Percentiles rank a stretch among this genome's conserved stretches.
phyloP scores from a whole-genome alignment of 495 filamentous ascomycete genomes.

The Monascus purpureus region DNA sequence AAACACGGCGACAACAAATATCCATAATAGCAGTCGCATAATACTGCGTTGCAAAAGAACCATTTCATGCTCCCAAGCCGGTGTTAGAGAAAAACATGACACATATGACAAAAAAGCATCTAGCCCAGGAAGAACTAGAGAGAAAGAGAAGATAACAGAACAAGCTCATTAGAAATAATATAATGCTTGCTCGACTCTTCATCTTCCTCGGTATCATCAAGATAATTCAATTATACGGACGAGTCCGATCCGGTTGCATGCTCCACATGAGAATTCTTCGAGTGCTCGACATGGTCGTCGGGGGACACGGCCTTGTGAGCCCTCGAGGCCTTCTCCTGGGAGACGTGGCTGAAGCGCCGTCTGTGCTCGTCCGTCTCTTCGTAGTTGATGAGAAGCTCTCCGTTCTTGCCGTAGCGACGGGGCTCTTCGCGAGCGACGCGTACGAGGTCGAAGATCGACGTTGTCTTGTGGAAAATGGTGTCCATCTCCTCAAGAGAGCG shows the following conservation, averaged over 20 bases:
- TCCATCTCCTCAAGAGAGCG: slow-evolving; percentile 68
- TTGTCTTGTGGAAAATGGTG: slow-evolving; percentile 49
- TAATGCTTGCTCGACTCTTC: background rate
- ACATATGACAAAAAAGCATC: too few species aligned
- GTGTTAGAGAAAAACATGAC: too few species aligned
- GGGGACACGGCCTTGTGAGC: background rate
- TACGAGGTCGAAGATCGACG: slow-evolving; percentile 40
- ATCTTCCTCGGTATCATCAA: background rate
- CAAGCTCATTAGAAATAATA: too few species aligned
- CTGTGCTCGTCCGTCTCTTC: slow-evolving; percentile 35
- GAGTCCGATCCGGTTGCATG: background rate
- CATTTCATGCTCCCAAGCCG: too few species aligned
- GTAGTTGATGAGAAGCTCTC: slow-evolving; percentile 48
- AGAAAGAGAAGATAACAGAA: too few species aligned
- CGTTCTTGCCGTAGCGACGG: slow-evolving; percentile 52
- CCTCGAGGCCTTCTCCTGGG: slow-evolving; percentile 4
- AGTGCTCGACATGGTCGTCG: background rate
- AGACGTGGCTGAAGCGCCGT: slow-evolving; percentile 14
- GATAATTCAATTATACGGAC: background rate
- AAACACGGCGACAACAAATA: too few species aligned
- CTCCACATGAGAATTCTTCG: background rate
- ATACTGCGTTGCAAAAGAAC: too few species aligned
- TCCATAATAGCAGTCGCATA: too few species aligned
- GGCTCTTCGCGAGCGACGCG: slow-evolving; percentile 43
- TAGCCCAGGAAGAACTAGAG: too few species aligned